Evolutionary conservation across 768 basidiomycete species (phyloP), one percentile per base, ranked within the genome.

Genomic region (Mycena chlorophos): DNA sequence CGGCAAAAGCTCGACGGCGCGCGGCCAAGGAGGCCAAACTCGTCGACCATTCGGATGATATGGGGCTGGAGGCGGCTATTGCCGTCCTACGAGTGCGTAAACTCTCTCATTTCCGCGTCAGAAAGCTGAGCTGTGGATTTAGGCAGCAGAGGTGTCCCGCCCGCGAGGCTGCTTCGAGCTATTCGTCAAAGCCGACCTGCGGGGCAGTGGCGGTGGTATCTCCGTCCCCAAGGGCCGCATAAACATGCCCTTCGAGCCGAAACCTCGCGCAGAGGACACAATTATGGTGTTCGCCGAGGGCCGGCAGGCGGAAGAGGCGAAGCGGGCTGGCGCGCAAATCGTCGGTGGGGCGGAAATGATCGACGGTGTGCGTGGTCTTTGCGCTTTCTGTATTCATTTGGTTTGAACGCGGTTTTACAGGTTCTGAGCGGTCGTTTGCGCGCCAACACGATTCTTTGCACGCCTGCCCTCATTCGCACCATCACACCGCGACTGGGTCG

Each of bases 201-300:
- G 85, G 54, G 40, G 40, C 14, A 43, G 40, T 38, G 60, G 54
- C 5, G 86, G 86, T 67, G 90, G 91, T 63, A 77, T 87, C 40
- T 81, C 90, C 25, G 86, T 96, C 17, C 90, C 96, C 8, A 91
- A 92, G 68, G 97, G 97, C 3, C 89, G 94, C 59, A 85, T 94
- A 49, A 87, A 82, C 62, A 80, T 98, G 46, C 93, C 94, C 0
- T 77, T 85, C 46, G 91, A 95, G 64, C 82, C 88, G 34, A 91
- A 91, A 65, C 70, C 82, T 25, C 85, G 82, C 63, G 66, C 77
- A 29, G 82, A 86, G 63, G 89, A 91, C 57, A 85, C 81, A 52
- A 86, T 98, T 51, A 79, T 97, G n/a, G 94, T 96, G 27, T 98
- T 98, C 65, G 94, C 94, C 3, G 91, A 94, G 63, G 92, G 92